Evolutionary conservation across 2,329 filamentous ascomycete species (phyloP).

Genomic region (Cladosporium oxysporum): DNA sequence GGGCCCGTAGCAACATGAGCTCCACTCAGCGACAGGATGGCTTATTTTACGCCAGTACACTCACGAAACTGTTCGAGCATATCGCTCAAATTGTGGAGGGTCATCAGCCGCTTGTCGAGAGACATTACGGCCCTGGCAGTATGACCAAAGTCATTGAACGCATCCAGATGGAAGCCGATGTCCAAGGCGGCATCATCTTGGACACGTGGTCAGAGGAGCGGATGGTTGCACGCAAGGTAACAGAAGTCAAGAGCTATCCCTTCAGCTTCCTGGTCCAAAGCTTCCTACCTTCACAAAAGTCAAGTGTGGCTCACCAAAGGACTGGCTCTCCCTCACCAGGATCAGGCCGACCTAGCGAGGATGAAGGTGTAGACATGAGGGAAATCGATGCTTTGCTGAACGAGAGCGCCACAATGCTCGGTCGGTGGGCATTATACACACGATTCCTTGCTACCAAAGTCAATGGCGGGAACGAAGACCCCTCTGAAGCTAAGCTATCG

Average conservation of each 20-base stretch:
- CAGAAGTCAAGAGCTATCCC: conserved; percentile 95
- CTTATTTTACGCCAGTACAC: conserved; percentile 86
- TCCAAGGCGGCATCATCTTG: conserved; percentile 92
- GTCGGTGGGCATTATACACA: conserved; percentile 88
- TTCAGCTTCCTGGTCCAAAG: conserved; percentile 97
- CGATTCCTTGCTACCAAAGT: conserved; percentile 80
- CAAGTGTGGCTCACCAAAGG: conserved; percentile 55
- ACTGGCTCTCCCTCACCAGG: conserved; percentile 71
- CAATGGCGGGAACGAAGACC: conserved; percentile 51
- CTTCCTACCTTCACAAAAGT: conserved; percentile 73
- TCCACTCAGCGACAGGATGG: conserved; percentile 67
- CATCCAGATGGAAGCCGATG: conserved; percentile 89
- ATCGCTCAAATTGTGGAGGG: conserved; percentile 95
- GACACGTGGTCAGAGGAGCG: conserved; percentile 95
- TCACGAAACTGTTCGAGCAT: conserved; percentile 94
- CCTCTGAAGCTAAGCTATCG: conserved; percentile 47
- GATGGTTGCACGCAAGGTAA: conserved; percentile 79
- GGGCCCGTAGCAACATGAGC: conserved; percentile 78
- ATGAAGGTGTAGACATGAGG: conserved; percentile 95
- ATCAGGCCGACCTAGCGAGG: conserved; percentile 69
- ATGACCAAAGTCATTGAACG: conserved; percentile 95
- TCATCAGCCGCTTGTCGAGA: conserved; percentile 86
- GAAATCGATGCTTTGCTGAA: conserved; percentile 85
- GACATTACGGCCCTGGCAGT: conserved; percentile 88
- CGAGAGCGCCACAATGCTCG: conserved; percentile 89